phyloP scores from a whole-genome alignment of 495 filamentous ascomycete genomes.

The Tuber indicum region DNA sequence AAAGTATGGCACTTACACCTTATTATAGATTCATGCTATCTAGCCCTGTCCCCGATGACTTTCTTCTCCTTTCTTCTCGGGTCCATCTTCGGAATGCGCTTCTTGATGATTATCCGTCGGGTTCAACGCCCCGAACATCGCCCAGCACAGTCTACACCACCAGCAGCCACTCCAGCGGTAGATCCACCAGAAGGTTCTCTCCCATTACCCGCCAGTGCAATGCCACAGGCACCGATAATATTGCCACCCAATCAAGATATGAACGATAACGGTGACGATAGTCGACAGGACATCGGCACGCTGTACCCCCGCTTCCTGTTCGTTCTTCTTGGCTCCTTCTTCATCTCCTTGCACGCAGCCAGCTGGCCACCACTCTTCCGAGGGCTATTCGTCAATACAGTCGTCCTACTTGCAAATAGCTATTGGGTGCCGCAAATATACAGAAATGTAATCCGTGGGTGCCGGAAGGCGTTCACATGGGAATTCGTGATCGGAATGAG shows the following conservation, averaged over 20 bases:
- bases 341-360: constrained; percentile 67
- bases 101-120: constrained; percentile 80
- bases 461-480: constrained; percentile 79
- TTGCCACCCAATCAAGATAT: constrained; percentile 79
- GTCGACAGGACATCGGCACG: constrained; percentile 57
- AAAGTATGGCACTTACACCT: constrained; percentile 51
- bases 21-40: constrained; percentile 57
- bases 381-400: constrained; percentile 59
- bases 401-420: constrained; percentile 70
- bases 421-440: constrained; percentile 89
- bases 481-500: constrained; percentile 82
- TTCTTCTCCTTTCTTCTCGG: constrained; percentile 69
- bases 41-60: constrained; percentile 60
- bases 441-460: constrained; percentile 84
- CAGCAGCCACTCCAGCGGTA: constrained; percentile 42
- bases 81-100: constrained; percentile 70
- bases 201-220: constrained; percentile 59
- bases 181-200: constrained; percentile 48
- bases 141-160: constrained; percentile 36
- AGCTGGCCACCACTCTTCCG: constrained; percentile 68
- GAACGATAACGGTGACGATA: constrained; percentile 46
- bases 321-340: constrained; percentile 59
- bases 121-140: constrained; percentile 77
- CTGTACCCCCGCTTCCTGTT: constrained; percentile 75
- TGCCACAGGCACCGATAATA: constrained; percentile 60